Evolutionary conservation across 495 filamentous ascomycete genomes (phyloP), one percentile per base, ranked within the genome.

Genomic region (Annulohypoxylon bovei): DNA sequence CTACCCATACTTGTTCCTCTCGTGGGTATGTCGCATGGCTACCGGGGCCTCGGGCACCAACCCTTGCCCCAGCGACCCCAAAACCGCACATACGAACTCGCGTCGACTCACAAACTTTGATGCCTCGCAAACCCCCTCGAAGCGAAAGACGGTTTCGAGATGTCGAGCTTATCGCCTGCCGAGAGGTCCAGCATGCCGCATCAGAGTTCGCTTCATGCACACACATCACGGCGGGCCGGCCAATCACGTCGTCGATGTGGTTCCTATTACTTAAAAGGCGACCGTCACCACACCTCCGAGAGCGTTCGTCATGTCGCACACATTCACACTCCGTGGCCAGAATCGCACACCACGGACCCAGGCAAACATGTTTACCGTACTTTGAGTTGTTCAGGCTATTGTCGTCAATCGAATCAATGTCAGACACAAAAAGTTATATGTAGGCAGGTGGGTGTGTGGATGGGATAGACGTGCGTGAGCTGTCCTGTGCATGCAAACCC

Each of bases 191-290:
- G 50, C 30, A 67, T 6, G 20, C 18, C 42, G 52, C 59, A 32
- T 62, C 50, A 62, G 25, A 35, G 28, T 63, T 58, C 20, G 22
- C 23, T 14, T 55, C 50, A 52, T 49, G 56, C 62, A 55, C 44
- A 32, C 18, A 58, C 53, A 53, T 50, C 65, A 44, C 47, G n/a
- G 16, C 0, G 12, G 8, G 7, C 22, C n/a, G 11, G 53, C 64
- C 64, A 72, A 72, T 68, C 60, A 65, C 33, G 42, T 33, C 8
- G 53, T 8, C 4, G 30, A 56, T 61, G 70, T 68, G 65, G 70
- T 68, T 72, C 65, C 27, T 35, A 67, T 72, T 67, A 72, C 65
- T 65, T 65, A 64, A 67, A 58, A 58, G 18, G 22, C 27, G 18
- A 35, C 68, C 50, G 62, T 66, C 49, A 39, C 46, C 28, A 46